Percentiles rank a stretch among this genome's conserved stretches.
Evolutionary conservation across 2,329 filamentous ascomycete genomes (phyloP).

Genomic region (Lachnellula cervina): DNA sequence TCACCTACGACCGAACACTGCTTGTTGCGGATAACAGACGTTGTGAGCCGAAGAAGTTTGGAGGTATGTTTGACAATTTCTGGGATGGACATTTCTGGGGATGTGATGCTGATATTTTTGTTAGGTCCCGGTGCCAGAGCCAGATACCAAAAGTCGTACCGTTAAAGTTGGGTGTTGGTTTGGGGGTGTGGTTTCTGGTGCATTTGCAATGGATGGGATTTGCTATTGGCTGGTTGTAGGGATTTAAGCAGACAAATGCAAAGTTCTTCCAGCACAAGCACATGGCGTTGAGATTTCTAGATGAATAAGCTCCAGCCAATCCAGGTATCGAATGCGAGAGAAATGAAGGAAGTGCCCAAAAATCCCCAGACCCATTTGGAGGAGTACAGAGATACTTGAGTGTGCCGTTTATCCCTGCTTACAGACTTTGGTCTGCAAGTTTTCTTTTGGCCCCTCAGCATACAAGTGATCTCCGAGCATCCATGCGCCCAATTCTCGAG

Average conservation of each 20-base stretch:
- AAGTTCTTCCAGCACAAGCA: conserved; percentile 26
- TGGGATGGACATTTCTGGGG: not conserved
- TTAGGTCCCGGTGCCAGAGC: conserved; percentile 89
- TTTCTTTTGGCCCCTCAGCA: too few species aligned
- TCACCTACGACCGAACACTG: conserved; percentile 93
- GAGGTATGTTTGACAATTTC: conserved; percentile 33
- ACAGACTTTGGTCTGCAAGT: not conserved
- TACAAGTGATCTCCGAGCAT: too few species aligned
- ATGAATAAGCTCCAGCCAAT: not conserved
- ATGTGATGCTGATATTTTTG: conserved; percentile 35
- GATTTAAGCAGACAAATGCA: conserved; percentile 33
- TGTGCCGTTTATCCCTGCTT: not conserved
- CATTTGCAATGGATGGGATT: conserved; percentile 34
- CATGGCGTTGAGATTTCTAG: conserved; percentile 15
- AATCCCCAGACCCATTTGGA: not conserved
- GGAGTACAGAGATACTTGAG: not conserved
- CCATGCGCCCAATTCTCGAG: too few species aligned
- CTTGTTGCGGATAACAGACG: conserved; percentile 99
- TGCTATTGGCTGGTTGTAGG: conserved; percentile 31
- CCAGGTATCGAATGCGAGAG: not conserved
- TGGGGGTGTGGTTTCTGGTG: conserved; percentile 31
- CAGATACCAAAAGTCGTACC: conserved; percentile 99
- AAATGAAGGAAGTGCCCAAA: not conserved
- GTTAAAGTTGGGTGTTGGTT: conserved; percentile 56
- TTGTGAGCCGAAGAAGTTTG: conserved; percentile 96